Base-by-base conservation (phyloP, 441 rosid genomes). In the Gossypium schwendimanii region DNA sequence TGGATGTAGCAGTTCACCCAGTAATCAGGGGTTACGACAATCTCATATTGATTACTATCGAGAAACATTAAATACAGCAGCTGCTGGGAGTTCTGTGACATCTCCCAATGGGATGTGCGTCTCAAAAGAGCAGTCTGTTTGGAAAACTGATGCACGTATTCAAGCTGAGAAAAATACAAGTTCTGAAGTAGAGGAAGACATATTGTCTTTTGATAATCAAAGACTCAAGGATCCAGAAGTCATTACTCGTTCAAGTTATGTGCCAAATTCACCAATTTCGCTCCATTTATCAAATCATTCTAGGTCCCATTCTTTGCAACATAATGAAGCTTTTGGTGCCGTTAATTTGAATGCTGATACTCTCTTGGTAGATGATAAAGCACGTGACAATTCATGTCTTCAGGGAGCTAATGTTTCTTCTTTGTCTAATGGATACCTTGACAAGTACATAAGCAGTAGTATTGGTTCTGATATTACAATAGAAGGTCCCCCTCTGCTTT, bases 211-310 rank as follows among this genome's bases (percentile, higher is more conserved):
- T 73, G 89, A 85, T 84, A 89, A 78, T 79, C 97, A 84, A 76
- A 85, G 91, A 77, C 85, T 83, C 21, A 82, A 80, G 72, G 90
- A 86, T 79, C 94, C 88, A 20, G 97, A 88, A 74, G 87, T 85
- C 68, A 81, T 80, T 21, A 75, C 66, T 45, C 85, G 15, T 70
- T 75, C 83, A 41, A 74, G 60, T 49, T 85, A 74, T 83, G 50
- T 81, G 72, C 82, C 88, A 41, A 83, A 76, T 73, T 82, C 89
- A 15, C 79, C 87, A 65, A 85, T 80, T 81, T 71, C 82, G 8
- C 72, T 81, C 18, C 87, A 78, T 72, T 63, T 76, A 45, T 41
- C 92, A 63, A 79, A 76, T 77, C 82, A 80, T 76, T 81, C 82
- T 20, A 81, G 85, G 75, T 81, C 92, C 77, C 79, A 78, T 81